Evolutionary conservation across 106 monocot genomes (phyloP), one percentile per base, ranked within the genome.

Genomic region (Triglochin maritima): DNA sequence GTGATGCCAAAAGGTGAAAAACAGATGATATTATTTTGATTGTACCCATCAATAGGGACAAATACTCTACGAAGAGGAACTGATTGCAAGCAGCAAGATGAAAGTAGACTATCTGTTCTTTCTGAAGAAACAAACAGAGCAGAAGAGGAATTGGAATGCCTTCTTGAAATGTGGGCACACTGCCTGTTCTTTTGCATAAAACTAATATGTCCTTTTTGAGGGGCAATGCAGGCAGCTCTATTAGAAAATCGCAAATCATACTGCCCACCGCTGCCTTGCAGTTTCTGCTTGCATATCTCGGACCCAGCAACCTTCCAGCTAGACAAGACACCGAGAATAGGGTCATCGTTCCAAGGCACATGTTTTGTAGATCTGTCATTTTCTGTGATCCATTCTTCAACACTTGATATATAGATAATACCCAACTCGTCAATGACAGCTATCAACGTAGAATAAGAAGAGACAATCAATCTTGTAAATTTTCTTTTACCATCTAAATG

Each of bases 1-100:
- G 78, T 85, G 29, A 95, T 65, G 75, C 95, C 95, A 81, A 87
- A 83, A 53, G 87, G 78, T 63, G 90, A 95, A 69, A 95, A 70
- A 45, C 79, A 87, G 65, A 87, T 69, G 29, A 54, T 71, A 58
- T 74, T 74, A n/a, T 82, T 68, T 7, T 50, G 66, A n/a, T 68
- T 72, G 66, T 4, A 71, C 76, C 70, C 77, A 48, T 82, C 72
- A 49, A 74, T 58, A 64, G 95, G 90, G 66, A 95, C 77, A 74
- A 85, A 76, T 17, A 95, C 60, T 74, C 77, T 83, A 11, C 95
- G 83, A 61, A 83, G 63, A 42, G 68, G 63, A 64, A 56, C 16
- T 8, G 47, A 64, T 64, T n/a, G 12, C 11, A n/a, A 48, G 47
- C n/a, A 48, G 47, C n/a, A 9, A 44, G 67, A 68, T 50, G 67